These are phyloP conservation scores for Scytalidium sp. DNA, from an alignment of 2,329 filamentous ascomycete species.

Conservation along the genomic window DNA sequence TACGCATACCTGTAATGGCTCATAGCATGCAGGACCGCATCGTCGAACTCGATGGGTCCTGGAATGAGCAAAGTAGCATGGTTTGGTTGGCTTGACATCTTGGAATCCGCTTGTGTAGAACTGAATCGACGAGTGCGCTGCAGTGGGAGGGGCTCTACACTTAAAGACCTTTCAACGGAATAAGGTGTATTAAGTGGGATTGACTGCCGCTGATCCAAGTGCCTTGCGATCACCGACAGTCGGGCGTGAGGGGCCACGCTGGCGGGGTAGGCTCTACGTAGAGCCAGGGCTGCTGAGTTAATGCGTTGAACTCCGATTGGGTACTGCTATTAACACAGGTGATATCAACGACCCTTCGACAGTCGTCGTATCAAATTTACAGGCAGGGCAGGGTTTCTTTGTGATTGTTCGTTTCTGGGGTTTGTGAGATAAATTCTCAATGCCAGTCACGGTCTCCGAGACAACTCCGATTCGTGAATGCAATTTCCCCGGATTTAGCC, in stretches of 20 bases:
- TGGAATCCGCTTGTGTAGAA: slow-evolving; percentile 11
- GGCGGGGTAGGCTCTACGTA: background rate
- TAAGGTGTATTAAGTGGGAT: slow-evolving; percentile 29
- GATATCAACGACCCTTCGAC: background rate
- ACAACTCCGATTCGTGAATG: background rate
- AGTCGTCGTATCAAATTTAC: background rate
- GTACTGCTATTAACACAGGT: background rate
- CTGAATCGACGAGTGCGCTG: slow-evolving; percentile 13
- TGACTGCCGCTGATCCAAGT: slow-evolving; percentile 29
- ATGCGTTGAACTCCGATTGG: background rate
- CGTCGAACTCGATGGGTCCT: slow-evolving; percentile 96
- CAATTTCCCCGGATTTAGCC: background rate
- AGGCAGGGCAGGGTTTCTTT: background rate
- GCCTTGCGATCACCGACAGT: slow-evolving; percentile 35
- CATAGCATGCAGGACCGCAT: slow-evolving; percentile 94
- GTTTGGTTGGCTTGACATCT: slow-evolving; percentile 59
- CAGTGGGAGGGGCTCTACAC: slow-evolving; percentile 17
- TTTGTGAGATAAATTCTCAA: background rate
- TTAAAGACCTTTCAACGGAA: slow-evolving; percentile 14
- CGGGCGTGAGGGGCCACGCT: background rate
- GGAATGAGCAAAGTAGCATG: slow-evolving; percentile 85
- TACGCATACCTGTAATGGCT: slow-evolving; percentile 76
- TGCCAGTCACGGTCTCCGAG: background rate
- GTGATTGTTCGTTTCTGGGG: background rate
- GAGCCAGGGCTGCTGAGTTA: background rate